These are phyloP conservation scores for Globisporangium recalcitrans DNA, from an alignment of 352 stramenopile genomes.

Conservation along the genomic window DNA sequence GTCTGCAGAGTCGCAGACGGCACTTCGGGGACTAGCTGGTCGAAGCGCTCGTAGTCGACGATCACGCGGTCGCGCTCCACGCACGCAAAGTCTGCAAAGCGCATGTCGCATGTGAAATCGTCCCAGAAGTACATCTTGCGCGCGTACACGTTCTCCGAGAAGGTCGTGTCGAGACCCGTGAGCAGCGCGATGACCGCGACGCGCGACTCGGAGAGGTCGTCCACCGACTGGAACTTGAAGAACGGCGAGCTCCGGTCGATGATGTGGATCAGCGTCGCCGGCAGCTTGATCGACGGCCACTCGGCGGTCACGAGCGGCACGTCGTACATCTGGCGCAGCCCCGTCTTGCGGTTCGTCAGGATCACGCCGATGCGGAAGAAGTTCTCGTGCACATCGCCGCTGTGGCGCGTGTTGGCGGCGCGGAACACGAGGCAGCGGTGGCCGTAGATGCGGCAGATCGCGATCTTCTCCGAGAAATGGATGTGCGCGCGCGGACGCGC, in stretches of 20 bases:
- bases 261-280: constrained; percentile 76
- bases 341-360: constrained; percentile 77
- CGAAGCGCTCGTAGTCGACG: constrained; percentile 70
- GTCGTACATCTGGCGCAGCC: constrained; percentile 76
- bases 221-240: constrained; percentile 64
- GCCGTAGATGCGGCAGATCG: constrained; percentile 64
- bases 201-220: constrained; percentile 65
- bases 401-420: constrained; percentile 74
- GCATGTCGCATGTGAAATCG: constrained; percentile 77
- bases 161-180: constrained; percentile 80
- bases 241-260: constrained; percentile 79
- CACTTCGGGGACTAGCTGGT: constrained; percentile 37
- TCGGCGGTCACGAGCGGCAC: constrained; percentile 72
- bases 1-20: no score
- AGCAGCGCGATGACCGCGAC: constrained; percentile 75
- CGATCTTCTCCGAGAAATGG: constrained; percentile 70
- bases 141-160: constrained; percentile 82
- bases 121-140: constrained; percentile 88
- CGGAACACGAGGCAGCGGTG: constrained; percentile 78
- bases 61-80: constrained; percentile 58
- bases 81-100: constrained; percentile 73
- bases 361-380: constrained; percentile 83
- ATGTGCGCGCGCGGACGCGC: constrained; percentile 73
- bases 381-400: constrained; percentile 75
- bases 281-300: constrained; percentile 81